These are phyloP conservation scores for Sungouiella thailandica DNA, from an alignment of 805 yeast species.

Conservation along the genomic window DNA sequence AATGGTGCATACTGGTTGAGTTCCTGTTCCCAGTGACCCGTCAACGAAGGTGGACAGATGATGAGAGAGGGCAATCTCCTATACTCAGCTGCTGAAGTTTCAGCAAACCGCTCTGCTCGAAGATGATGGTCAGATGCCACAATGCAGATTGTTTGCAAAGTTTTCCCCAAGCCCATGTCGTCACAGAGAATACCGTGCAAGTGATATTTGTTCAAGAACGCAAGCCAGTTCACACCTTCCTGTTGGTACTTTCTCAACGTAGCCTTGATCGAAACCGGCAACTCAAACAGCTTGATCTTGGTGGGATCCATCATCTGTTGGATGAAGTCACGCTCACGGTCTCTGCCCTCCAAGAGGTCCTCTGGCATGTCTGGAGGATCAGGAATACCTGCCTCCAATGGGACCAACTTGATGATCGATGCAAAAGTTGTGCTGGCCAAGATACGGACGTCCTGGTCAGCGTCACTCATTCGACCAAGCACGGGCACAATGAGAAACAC, in stretches of 20 bases:
- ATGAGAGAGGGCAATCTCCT: constrained; percentile 79
- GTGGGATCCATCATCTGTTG: constrained; percentile 97
- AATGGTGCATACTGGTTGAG: constrained; percentile 85
- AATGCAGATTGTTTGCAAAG: constrained; percentile 94
- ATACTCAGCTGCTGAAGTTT: constrained; percentile 58
- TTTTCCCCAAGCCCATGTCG: constrained; percentile 99
- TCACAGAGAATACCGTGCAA: constrained; percentile 97
- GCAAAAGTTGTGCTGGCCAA: constrained; percentile 96
- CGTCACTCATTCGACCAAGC: constrained; percentile 95
- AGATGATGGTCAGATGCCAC: constrained; percentile 93
- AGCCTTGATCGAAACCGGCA: constrained; percentile 91
- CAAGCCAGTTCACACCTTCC: constrained; percentile 98
- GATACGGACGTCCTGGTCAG: constrained; percentile 80
- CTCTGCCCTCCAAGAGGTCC: constrained; percentile 81
- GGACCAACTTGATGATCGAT: constrained; percentile 88
- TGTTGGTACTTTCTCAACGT: constrained; percentile 93
- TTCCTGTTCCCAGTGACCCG: constrained; percentile 99
- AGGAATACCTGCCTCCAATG: constrained; percentile 94
- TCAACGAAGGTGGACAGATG: constrained; percentile 94
- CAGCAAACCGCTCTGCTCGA: constrained; percentile 63
- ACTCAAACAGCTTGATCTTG: constrained; percentile 77
- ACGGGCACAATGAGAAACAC: constrained; percentile 95
- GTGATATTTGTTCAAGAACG: constrained; percentile 89
- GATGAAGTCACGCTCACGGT: constrained; percentile 88
- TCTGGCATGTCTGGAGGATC: constrained; percentile 90